Conservation (phyloP, 129 eudicot species). For the Smallanthus sonchifolius region DNA sequence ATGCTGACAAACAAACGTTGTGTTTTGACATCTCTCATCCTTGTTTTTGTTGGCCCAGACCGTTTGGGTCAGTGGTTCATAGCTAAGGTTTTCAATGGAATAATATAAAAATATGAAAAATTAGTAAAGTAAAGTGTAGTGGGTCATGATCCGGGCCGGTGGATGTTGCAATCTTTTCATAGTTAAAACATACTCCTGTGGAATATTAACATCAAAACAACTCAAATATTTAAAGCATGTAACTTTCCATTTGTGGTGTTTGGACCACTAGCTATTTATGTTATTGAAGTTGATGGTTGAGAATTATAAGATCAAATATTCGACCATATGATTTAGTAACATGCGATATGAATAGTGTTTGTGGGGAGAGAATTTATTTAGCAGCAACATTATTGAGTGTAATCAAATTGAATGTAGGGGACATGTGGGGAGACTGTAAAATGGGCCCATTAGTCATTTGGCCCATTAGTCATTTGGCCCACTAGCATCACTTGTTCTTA, state of each 20-base stretch:
- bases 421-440: conserved; percentile 21
- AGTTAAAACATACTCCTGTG: neutral
- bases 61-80: neutral
- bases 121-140: neutral
- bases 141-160: conserved; percentile 6
- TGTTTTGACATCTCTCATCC: too few relatives aligned
- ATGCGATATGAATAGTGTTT: conserved; percentile 8
- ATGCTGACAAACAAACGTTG: neutral
- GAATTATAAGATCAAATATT: neutral
- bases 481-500: neutral
- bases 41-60: neutral
- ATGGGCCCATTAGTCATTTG: conserved; percentile 8
- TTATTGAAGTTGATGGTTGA: conserved; percentile 19
- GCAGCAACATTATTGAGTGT: neutral
- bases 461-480: conserved; percentile 12
- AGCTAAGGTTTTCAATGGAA: neutral
- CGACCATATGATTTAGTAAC: conserved; percentile 16
- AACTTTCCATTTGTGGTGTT: conserved; percentile 18
- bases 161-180: conserved; percentile 10
- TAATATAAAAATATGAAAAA: neutral
- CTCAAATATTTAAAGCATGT: conserved; percentile 32
- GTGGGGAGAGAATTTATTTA: conserved; percentile 8
- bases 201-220: conserved; percentile 24
- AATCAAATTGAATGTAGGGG: conserved; percentile 9
- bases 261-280: conserved; percentile 25